Evolutionary conservation across 2,329 filamentous ascomycete genomes (phyloP), one percentile per base, ranked within the genome.

Genomic region (Aspergillus ochraceus): DNA sequence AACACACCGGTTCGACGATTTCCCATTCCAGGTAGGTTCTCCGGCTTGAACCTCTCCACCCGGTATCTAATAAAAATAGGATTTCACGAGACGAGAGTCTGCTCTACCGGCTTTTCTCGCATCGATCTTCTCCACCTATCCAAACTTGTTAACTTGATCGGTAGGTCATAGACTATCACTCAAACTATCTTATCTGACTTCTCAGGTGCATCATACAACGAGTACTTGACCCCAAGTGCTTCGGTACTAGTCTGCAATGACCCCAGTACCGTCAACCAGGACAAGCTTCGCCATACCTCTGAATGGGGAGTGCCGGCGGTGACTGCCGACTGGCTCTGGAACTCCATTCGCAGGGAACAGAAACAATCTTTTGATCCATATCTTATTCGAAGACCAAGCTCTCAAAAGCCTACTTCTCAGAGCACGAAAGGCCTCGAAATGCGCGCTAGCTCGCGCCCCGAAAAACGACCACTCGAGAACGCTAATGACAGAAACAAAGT

Each of bases 101-200:
- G 89, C 73, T 92, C 90, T 1, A 91, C 92, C 2, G 90, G 89
- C 6, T 97, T 98, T 72, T 84, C 84, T 10, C 90, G 91, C 8
- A 88, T 97, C 57, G 92, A 97, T 68, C 83, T 97, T 10, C 83
- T 94, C 65, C 95, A 98, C 74, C 82, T 97, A 32, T 88, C 90
- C 22, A 92, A 91, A 74, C 82, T 89, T 2, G 83, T 96, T 26
- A 83, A 82, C 42, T 84, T 96, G 61, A 83, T 96, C 61, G 92
- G 83, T 84, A 74, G 67, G 77, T 61, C 52, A 20, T 20, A 9
- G 20, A 32, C 14, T 22, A 17, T 11, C 10, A 29, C 17, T 24
- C 1, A 47, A 22, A 11, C 30, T 4, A 14, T 52, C n/a, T 46
- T 19, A 14, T 42, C 70, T 78, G 60, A 74, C 42, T 17, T 6